A percentile compares a stretch with the other conserved stretches of the same genome.
Evolutionary conservation across 2,329 filamentous ascomycete genomes (phyloP).

Genomic region (Neocucurbitaria cava): DNA sequence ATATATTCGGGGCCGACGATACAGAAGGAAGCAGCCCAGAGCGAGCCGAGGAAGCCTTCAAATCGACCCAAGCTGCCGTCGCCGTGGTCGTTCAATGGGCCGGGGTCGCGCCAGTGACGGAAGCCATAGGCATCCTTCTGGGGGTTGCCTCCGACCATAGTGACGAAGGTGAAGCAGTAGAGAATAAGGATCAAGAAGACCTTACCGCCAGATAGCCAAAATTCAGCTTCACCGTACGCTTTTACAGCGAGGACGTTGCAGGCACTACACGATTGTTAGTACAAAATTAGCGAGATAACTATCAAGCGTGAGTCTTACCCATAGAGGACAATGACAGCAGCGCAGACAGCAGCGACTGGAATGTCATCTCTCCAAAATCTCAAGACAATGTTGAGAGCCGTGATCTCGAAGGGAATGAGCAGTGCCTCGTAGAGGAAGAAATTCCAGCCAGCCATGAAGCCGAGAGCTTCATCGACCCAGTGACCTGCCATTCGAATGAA

Average conservation of each 20-base stretch:
- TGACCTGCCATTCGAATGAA: constrained; percentile 70
- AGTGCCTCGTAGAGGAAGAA: constrained; percentile 61
- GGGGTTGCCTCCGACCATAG: constrained; percentile 56
- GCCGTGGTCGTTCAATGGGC: constrained; percentile 39
- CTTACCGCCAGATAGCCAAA: constrained; percentile 56
- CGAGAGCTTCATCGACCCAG: constrained; percentile 70
- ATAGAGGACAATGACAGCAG: constrained; percentile 52
- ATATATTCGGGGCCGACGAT: constrained; percentile 59
- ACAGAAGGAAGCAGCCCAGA: constrained; percentile 55
- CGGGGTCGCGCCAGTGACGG: constrained; percentile 52
- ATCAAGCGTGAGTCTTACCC: constrained; percentile 39
- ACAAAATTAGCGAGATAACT: not conserved
- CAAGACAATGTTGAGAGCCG: constrained; percentile 50
- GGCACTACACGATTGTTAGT: constrained; percentile 41
- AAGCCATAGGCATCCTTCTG: constrained; percentile 53
- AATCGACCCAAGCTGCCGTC: constrained; percentile 37
- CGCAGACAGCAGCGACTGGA: constrained; percentile 49
- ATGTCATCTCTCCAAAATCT: constrained; percentile 56
- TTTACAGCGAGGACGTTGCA: constrained; percentile 57
- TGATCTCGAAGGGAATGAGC: constrained; percentile 61
- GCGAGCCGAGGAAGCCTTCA: constrained; percentile 49
- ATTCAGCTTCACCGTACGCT: constrained; percentile 55
- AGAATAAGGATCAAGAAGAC: constrained; percentile 55
- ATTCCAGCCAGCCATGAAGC: constrained; percentile 64
- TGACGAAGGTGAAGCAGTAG: constrained; percentile 56